Evolutionary conservation across 768 basidiomycete species (phyloP).

Genomic region (Ramaria rubella): DNA sequence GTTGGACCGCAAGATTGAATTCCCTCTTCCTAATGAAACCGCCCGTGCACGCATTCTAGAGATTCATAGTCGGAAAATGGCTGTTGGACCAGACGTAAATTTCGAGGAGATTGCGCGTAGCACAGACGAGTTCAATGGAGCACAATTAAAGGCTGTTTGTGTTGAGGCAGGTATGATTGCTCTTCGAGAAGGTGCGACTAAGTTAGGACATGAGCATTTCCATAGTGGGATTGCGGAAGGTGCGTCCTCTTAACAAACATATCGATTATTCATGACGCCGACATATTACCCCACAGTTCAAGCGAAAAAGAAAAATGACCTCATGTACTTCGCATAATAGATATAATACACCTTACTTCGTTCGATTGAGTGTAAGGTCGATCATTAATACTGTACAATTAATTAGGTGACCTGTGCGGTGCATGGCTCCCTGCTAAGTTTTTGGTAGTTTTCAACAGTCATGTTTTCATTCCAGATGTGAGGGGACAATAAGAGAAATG

Average conservation of each 20-base stretch:
- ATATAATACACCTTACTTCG: background rate
- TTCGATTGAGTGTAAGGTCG: too few relatives aligned
- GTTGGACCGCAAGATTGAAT: constrained; percentile 97
- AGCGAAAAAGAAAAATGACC: constrained; percentile 99
- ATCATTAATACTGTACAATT: too few relatives aligned
- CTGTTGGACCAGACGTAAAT: constrained; percentile 81
- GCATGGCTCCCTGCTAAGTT: too few relatives aligned
- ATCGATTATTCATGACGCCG: constrained; percentile 3
- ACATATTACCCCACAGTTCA: constrained; percentile 56
- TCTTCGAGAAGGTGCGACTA: constrained; percentile 83
- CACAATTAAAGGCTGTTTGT: constrained; percentile 94
- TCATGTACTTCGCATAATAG: constrained; percentile 83
- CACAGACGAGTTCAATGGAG: constrained; percentile 98
- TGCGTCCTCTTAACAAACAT: constrained; percentile 31
- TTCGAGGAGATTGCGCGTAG: constrained; percentile 94
- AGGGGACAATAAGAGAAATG: too few relatives aligned
- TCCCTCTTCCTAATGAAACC: constrained; percentile 92
- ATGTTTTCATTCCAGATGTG: too few relatives aligned
- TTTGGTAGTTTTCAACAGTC: too few relatives aligned
- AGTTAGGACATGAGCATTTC: constrained; percentile 92
- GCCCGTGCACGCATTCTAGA: constrained; percentile 95
- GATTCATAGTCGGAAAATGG: constrained; percentile 97
- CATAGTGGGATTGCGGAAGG: constrained; percentile 86
- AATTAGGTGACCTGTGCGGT: too few relatives aligned
- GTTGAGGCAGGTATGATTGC: constrained; percentile 99